Evolutionary conservation across 257 asterid species (phyloP).

Genomic region (Solanum medicagineum): DNA sequence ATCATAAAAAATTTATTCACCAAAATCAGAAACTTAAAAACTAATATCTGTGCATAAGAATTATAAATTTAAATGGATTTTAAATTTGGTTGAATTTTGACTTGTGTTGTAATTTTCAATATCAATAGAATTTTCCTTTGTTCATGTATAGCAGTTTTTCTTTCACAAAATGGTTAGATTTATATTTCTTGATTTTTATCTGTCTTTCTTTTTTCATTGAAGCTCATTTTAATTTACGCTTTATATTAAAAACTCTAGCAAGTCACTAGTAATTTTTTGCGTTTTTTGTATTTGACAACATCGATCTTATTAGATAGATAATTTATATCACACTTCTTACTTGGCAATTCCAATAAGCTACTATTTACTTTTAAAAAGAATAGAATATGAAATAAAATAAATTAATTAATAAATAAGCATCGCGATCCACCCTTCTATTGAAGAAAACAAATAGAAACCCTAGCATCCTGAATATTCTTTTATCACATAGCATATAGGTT

Average conservation of each 20-base stretch:
- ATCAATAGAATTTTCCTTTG: not conserved
- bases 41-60: not conserved
- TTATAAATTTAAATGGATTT: not conserved
- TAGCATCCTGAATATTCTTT: too few relatives aligned
- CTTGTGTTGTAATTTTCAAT: not conserved
- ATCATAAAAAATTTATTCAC: not conserved
- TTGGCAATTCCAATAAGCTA: not conserved
- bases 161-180: not conserved
- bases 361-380: not conserved
- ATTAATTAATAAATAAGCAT: not conserved
- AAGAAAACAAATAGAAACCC: not conserved
- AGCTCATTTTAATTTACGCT: accelerated
- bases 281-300: not conserved
- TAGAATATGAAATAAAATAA: not conserved
- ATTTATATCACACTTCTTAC: not conserved
- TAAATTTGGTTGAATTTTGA: not conserved
- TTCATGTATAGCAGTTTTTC: not conserved
- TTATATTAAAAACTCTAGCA: not conserved
- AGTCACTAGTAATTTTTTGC: not conserved
- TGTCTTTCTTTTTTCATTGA: not conserved
- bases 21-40: not conserved
- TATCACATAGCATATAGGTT: too few relatives aligned
- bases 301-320: not conserved
- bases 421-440: not conserved
- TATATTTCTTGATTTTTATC: not conserved